Conservation (phyloP, 2,329 filamentous ascomycete species). For the Mycogone perniciosa region DNA sequence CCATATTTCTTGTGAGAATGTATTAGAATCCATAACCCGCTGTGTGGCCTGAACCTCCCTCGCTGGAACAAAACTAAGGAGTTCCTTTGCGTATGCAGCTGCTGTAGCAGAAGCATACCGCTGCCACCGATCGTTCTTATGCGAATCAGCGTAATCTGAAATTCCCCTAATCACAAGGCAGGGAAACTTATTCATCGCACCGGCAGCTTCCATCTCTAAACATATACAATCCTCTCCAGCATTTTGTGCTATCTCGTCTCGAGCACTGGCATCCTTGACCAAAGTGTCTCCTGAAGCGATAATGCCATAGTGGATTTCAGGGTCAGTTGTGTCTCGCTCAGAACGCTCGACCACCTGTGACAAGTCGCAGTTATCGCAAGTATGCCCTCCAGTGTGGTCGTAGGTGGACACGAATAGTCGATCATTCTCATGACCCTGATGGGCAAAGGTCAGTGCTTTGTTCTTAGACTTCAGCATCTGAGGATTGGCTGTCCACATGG, state of each 20-base stretch:
- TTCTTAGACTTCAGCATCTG: constrained; percentile 9
- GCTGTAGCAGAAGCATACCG: constrained; percentile 28
- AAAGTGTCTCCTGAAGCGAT: constrained; percentile 29
- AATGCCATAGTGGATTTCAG: constrained; percentile 15
- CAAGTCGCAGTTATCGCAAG: background rate
- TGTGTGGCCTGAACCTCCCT: background rate
- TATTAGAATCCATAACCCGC: background rate
- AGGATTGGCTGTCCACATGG: constrained; percentile 3
- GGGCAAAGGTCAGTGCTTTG: background rate
- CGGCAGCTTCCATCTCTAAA: constrained; percentile 27
- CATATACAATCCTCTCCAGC: constrained; percentile 13
- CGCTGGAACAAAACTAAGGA: background rate
- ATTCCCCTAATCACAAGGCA: constrained; percentile 33
- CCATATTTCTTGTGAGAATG: background rate
- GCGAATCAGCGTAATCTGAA: constrained; percentile 33
- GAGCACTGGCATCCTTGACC: constrained; percentile 26
- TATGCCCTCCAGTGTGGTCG: background rate
- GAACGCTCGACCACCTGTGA: background rate
- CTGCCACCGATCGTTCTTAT: constrained; percentile 34
- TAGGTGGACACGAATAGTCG: background rate
- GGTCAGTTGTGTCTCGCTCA: background rate
- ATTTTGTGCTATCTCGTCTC: constrained; percentile 23
- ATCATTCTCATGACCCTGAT: background rate
- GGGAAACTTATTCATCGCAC: constrained; percentile 20
- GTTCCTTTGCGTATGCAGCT: constrained; percentile 23